Evolutionary conservation across 2,329 filamentous ascomycete species (phyloP).

Genomic region (Alternaria dauci): DNA sequence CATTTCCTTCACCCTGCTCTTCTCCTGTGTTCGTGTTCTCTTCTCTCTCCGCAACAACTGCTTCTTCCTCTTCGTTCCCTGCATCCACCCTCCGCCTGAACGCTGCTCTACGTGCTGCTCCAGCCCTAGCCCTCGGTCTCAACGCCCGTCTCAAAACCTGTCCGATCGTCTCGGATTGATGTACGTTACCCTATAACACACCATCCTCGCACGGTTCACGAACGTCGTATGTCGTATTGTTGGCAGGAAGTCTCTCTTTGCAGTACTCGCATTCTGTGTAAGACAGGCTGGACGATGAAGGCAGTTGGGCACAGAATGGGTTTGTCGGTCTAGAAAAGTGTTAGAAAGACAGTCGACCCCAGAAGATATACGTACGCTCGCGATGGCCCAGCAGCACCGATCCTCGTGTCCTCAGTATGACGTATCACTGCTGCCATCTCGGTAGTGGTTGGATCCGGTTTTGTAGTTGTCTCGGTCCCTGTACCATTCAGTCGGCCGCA

Average conservation of each 20-base stretch:
- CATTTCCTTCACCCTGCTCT: not conserved
- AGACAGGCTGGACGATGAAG: not conserved
- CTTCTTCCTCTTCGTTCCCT: not conserved
- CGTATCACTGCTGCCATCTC: not conserved
- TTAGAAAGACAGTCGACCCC: not conserved
- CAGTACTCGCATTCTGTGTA: slow-evolving; percentile 1
- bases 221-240: not conserved
- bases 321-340: not conserved
- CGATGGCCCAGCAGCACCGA: not conserved
- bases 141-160: not conserved
- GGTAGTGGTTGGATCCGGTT: not conserved
- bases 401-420: not conserved
- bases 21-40: not conserved
- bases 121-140: not conserved
- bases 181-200: not conserved
- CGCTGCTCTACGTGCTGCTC: not conserved
- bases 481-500: slow-evolving; percentile 10
- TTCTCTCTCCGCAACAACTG: not conserved
- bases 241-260: not conserved
- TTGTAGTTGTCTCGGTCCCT: not conserved
- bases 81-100: not conserved
- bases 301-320: not conserved
- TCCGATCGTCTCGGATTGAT: not conserved
- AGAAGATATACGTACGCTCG: not conserved
- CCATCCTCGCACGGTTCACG: slow-evolving; percentile 4